Base-by-base conservation (phyloP, 1,139 yeast genomes). In the Schwanniomyces etchellsii region DNA sequence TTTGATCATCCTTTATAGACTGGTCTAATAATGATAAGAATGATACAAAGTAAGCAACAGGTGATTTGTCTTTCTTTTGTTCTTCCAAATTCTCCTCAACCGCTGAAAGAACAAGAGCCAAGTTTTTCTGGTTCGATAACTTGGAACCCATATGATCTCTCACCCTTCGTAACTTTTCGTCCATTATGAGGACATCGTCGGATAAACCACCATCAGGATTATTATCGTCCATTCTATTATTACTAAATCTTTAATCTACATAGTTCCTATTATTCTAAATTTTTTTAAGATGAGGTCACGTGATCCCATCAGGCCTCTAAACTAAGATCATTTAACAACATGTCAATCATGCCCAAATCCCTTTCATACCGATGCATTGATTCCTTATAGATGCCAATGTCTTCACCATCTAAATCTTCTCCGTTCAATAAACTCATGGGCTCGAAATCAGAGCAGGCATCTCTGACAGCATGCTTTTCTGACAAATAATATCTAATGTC, bases 71-170 rank as follows among this genome's bases (percentile, higher is more conserved):
- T 36, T 77, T 75, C 31, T 75, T 70, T 48, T 83, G 89, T 41
- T 82, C 89, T 30, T 71, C 70, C 32, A 91, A 70, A 44, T 84
- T 85, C 45, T 86, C 96, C 54, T 91, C 98, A 28, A 91, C 91
- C 3, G 96, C 95, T 13, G 81, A 72, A 32, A 91, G 68, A 38
- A 89, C 81, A 26, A 86, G 49, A n/a, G 74, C 72, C 31, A 65
- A 55, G 37, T 82, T 88, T 50, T 81, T 82, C 60, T 88, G 96
- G 55, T 86, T 85, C 21, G 81, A 84, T 37, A 88, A 63, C 52
- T 85, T 85, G 16, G 95, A 84, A 39, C 60, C 70, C 43, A 72
- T 60, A 48, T 86, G 96, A 5, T 64, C 47, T 52, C 95, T 70
- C 44, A 88, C 77, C 52, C 77, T 79, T 37, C 77, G 68, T 34